Percentiles rank a stretch among this genome's conserved stretches.
Evolutionary conservation across 305 asterid species (phyloP).

Genomic region (Rubia balearica): DNA sequence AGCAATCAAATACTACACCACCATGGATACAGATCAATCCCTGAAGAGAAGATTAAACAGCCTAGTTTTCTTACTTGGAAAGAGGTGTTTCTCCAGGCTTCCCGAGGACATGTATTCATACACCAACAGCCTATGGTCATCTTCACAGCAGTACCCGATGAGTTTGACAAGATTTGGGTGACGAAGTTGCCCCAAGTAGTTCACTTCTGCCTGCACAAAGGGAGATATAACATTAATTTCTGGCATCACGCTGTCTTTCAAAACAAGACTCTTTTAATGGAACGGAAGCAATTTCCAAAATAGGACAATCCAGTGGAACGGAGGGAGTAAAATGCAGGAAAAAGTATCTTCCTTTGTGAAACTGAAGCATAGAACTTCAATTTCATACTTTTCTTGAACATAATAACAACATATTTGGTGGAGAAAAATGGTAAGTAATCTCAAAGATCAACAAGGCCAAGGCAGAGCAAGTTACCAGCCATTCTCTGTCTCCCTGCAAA

Average conservation of each 20-base stretch:
- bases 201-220: constrained; percentile 81
- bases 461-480: constrained; percentile 61
- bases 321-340: not conserved
- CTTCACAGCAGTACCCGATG: constrained; percentile 93
- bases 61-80: constrained; percentile 45
- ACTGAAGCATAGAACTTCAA: not conserved
- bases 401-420: not conserved
- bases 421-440: not conserved
- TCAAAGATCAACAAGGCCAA: not conserved
- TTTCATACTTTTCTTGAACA: not conserved
- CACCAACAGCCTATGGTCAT: constrained; percentile 81
- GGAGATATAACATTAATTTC: not conserved
- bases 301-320: not conserved
- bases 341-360: not conserved
- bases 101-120: constrained; percentile 97
- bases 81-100: constrained; percentile 88
- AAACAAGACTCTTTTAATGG: not conserved
- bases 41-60: not conserved
- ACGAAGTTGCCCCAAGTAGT: constrained; percentile 77
- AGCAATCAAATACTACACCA: constrained; percentile 2
- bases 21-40: not conserved
- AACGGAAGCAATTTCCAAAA: not conserved
- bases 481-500: constrained; percentile 84
- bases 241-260: not conserved
- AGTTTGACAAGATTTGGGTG: constrained; percentile 84